A percentile compares a stretch with the other conserved stretches of the same genome.
These are phyloP conservation scores for Lippia alba DNA, from an alignment of 305 asterid species.

Conservation along the genomic window DNA sequence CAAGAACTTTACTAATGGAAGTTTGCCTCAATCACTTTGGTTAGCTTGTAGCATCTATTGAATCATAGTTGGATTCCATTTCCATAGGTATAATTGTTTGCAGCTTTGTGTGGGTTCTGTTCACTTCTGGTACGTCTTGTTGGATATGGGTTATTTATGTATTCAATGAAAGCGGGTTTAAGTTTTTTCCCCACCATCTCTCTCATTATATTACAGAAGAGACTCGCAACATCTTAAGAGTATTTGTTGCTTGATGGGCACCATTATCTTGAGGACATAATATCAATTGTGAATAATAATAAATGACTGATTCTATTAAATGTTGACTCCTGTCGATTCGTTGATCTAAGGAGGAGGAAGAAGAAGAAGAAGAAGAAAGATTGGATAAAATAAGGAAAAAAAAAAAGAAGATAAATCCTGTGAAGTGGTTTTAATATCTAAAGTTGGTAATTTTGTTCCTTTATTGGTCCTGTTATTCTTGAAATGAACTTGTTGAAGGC, in stretches of 20 bases:
- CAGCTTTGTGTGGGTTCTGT: not conserved
- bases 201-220: not conserved
- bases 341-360: not conserved
- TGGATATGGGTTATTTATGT: not conserved
- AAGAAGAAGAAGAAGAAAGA: slow-evolving; percentile 13
- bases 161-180: not conserved
- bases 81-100: not conserved
- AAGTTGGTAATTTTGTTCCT: not conserved
- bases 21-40: not conserved
- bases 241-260: slow-evolving; percentile 8
- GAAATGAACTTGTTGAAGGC: slow-evolving; percentile 6
- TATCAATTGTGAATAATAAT: not conserved
- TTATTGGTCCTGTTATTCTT: not conserved
- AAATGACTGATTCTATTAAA: not conserved
- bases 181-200: slow-evolving; percentile 3
- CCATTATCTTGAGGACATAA: not conserved
- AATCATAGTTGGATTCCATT: slow-evolving; percentile 12
- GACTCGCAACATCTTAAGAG: not conserved
- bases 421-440: not conserved
- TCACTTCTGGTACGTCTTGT: not conserved
- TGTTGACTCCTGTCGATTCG: not conserved
- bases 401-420: slow-evolving; percentile 7
- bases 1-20: not conserved
- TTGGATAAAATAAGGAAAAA: not conserved
- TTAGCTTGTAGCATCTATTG: slow-evolving; percentile 23